phyloP scores from a whole-genome alignment of 345 rosid genomes.

The Lenwebbia sp. region DNA sequence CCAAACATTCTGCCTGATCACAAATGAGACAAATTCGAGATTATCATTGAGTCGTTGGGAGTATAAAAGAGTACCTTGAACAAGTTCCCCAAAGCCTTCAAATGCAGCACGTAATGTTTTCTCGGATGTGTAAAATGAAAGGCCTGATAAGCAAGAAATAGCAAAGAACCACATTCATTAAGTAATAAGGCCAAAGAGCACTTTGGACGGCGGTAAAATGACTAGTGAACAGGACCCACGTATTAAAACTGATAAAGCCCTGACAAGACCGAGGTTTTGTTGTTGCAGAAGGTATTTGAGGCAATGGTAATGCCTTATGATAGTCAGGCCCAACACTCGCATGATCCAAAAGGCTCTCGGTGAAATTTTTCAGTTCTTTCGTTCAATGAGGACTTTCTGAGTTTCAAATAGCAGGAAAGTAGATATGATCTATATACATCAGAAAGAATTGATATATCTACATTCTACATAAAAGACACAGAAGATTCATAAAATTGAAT shows the following conservation, averaged over 20 bases:
- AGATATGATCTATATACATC: background rate
- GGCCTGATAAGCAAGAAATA: conserved; percentile 26
- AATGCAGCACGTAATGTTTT: conserved; percentile 84
- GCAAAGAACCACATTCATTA: background rate
- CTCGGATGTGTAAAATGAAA: conserved; percentile 95
- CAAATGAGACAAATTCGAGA: background rate
- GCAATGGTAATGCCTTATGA: background rate
- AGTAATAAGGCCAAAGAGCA: background rate
- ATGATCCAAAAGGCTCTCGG: background rate
- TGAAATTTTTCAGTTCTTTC: background rate
- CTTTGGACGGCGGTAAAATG: background rate
- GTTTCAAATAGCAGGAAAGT: background rate
- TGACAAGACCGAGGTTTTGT: background rate
- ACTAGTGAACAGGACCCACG: background rate
- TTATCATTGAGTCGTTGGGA: no score
- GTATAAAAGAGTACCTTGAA: conserved; percentile 42
- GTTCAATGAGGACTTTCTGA: background rate
- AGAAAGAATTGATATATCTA: background rate
- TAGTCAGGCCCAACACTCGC: background rate
- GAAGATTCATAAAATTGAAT: background rate
- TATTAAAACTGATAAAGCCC: background rate
- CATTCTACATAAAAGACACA: background rate
- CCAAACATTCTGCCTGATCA: background rate
- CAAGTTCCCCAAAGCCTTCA: conserved; percentile 85
- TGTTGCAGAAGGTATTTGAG: background rate